phyloP scores from a whole-genome alignment of 2,329 filamentous ascomycete genomes.

The Trichoderma sp. region DNA sequence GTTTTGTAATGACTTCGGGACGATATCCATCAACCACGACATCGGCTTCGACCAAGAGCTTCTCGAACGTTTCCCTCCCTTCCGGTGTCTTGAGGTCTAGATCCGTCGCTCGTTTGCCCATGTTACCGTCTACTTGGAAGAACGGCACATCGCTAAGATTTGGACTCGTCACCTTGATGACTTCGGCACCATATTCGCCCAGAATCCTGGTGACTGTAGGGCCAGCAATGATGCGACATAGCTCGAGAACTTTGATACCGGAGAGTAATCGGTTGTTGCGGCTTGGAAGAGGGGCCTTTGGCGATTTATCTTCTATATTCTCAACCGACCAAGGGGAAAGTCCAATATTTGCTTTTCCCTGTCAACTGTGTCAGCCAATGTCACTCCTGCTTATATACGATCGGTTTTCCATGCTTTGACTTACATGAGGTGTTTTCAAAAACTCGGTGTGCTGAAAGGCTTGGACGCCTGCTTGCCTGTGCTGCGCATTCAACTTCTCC shows the following conservation, averaged over 20 bases:
- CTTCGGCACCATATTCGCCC: slow-evolving; percentile 74
- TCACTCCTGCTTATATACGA: background rate
- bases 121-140: slow-evolving; percentile 72
- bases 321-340: slow-evolving; percentile 54
- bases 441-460: slow-evolving; percentile 63
- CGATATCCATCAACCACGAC: slow-evolving; percentile 69
- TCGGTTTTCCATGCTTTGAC: background rate
- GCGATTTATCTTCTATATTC: slow-evolving; percentile 52
- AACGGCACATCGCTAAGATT: slow-evolving; percentile 70
- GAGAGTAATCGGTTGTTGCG: slow-evolving; percentile 42
- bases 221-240: slow-evolving; percentile 75
- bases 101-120: slow-evolving; percentile 67
- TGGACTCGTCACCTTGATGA: slow-evolving; percentile 70
- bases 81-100: slow-evolving; percentile 59
- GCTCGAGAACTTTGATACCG: slow-evolving; percentile 72
- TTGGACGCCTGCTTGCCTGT: slow-evolving; percentile 61
- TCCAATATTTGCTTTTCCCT: slow-evolving; percentile 48
- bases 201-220: slow-evolving; percentile 71
- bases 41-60: slow-evolving; percentile 62
- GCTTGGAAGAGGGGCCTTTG: slow-evolving; percentile 44
- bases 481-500: slow-evolving; percentile 57
- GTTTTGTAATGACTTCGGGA: slow-evolving; percentile 62
- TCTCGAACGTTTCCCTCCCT: slow-evolving; percentile 59
- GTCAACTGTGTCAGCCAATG: slow-evolving; percentile 20
- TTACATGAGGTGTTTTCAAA: slow-evolving; percentile 50